phyloP scores from a whole-genome alignment of 192 early-diverging fungal genomes.

The Coemansia sp. region DNA sequence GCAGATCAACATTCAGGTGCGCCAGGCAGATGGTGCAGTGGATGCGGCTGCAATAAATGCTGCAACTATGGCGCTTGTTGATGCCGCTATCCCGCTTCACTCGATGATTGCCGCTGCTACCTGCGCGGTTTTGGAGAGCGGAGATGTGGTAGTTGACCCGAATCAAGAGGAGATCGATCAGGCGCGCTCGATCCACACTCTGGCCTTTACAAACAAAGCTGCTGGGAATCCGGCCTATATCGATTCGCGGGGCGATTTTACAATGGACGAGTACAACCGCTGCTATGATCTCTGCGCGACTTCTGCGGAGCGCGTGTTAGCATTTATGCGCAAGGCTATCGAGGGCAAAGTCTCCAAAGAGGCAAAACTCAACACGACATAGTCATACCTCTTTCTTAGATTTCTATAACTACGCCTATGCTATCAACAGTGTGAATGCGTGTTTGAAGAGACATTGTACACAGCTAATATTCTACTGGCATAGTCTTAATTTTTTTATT shows the following conservation, averaged over 20 bases:
- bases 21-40: slow-evolving; percentile 83
- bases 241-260: slow-evolving; percentile 75
- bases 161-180: slow-evolving; percentile 67
- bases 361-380: slow-evolving; percentile 6
- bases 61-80: slow-evolving; percentile 76
- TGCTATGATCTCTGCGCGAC: slow-evolving; percentile 41
- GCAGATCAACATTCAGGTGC: slow-evolving; percentile 83
- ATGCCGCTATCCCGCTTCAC: slow-evolving; percentile 85
- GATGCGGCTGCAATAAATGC: slow-evolving; percentile 80
- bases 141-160: slow-evolving; percentile 74
- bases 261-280: slow-evolving; percentile 54
- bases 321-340: slow-evolving; percentile 68
- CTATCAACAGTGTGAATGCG: background rate
- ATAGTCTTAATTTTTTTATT: slow-evolving; percentile 6
- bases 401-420: background rate
- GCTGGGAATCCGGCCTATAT: slow-evolving; percentile 52
- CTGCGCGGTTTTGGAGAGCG: slow-evolving; percentile 64
- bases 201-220: slow-evolving; percentile 62
- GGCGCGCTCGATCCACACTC: slow-evolving; percentile 75
- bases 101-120: slow-evolving; percentile 67
- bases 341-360: slow-evolving; percentile 52
- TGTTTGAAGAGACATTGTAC: background rate
- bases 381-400: background rate
- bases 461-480: background rate
- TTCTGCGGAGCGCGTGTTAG: slow-evolving; percentile 50